These are phyloP conservation scores for Fallopia convolvulus DNA, from an alignment of 148 eudicot species.

Conservation along the genomic window DNA sequence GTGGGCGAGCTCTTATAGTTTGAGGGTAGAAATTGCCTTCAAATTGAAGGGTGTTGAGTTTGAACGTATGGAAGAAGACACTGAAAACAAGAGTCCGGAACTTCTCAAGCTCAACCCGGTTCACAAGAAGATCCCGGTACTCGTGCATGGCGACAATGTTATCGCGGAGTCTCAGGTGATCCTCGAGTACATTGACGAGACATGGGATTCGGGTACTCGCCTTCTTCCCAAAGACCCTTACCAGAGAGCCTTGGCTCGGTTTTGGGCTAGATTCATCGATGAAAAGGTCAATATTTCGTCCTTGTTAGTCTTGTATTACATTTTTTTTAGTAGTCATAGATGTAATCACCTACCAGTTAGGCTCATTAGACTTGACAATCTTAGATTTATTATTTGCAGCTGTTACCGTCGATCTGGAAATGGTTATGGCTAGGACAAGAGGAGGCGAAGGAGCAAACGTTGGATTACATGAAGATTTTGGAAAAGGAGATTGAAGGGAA, in stretches of 20 bases:
- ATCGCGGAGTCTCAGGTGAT: background rate
- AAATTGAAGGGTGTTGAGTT: background rate
- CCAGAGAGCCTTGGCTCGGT: background rate
- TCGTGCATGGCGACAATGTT: background rate
- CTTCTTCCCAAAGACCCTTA: background rate
- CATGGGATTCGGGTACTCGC: background rate
- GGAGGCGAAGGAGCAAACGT: background rate
- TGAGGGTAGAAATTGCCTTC: background rate
- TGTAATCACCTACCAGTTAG: too few relatives aligned
- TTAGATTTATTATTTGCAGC: background rate
- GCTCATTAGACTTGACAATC: too few relatives aligned
- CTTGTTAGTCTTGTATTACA: background rate
- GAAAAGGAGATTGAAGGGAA: slow-evolving; percentile 2
- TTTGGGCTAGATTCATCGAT: background rate
- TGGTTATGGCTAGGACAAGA: background rate
- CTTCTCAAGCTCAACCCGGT: background rate
- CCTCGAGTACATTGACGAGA: background rate
- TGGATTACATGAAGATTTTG: background rate
- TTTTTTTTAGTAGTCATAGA: too few relatives aligned
- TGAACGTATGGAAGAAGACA: background rate
- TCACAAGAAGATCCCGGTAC: background rate
- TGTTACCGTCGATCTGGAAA: background rate
- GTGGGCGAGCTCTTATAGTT: background rate
- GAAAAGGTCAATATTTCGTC: background rate
- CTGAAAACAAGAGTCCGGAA: background rate